Evolutionary conservation across 1,139 yeast species (phyloP), one percentile per base, ranked within the genome.

Genomic region (Debaryomycetaceae sp.): DNA sequence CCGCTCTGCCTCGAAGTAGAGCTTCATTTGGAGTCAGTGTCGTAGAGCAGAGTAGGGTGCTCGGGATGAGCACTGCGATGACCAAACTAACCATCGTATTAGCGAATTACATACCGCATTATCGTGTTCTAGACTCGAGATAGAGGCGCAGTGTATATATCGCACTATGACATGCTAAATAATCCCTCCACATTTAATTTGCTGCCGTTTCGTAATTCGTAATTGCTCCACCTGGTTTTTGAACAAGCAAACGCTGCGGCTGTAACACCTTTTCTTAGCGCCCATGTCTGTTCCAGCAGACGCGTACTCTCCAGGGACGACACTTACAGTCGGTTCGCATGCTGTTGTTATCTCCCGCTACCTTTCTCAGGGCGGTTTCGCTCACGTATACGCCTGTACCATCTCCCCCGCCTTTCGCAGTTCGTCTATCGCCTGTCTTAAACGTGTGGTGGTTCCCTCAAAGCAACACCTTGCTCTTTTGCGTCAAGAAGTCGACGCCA

Each of bases 401-500:
- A 68, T 71, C 20, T 58, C 62, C 26, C 83, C 83, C 10, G 55
- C 65, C 4, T 66, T 56, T 40, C 53, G 54, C 22, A 63, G 62
- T 2, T 58, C 67, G 4, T 56, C 59, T 13, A 44, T 67, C 2
- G 87, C 79, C 1, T 80, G 92, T 51, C 61, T 81, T 49, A 81
- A 81, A 46, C 56, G 90, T 37, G 92, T 80, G 10, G 71, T 69
- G 12, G 87, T 79, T 4, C 85, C 86, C 13, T 77, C 73, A 47
- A 81, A 80, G 44, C 64, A 68, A 49, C 79, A 80, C 20, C 59
- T 81, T 45, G 71, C 73, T 37, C 70, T 73, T 28, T 58, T 81
- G 37, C 55, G 92, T 31, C 82, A 78, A 36, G 93, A 81, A 47
- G 92, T 81, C 5, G 90, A 78, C 40, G 83, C 85, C 10, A 81